Evolutionary conservation across 2,329 filamentous ascomycete genomes (phyloP), one percentile per base, ranked within the genome.

Genomic region (Stagonosporopsis tanaceti): DNA sequence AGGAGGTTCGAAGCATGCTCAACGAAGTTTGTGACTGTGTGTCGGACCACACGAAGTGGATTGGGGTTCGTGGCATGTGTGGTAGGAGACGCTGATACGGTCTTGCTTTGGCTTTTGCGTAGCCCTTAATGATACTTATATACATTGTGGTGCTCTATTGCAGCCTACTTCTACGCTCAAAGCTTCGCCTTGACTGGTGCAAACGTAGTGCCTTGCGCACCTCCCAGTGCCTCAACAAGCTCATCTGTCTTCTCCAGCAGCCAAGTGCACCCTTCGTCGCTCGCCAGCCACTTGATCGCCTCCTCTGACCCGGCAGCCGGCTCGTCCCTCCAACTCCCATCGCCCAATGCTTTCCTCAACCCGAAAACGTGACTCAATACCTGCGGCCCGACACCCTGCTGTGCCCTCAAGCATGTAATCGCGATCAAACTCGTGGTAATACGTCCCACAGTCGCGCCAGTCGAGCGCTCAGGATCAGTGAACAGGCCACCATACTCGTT

Each of bases 281-380:
- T 82, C 1, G 86, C 86, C 66, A 89, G 73, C 87, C 87, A 90
- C 65, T 79, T 77, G 1, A 81, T 83, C 1, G 81, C 85, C 64
- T 89, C 84, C 55, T 84, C 77, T 25, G 82, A 78, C 7, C 71
- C 74, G 30, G 79, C 78, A 46, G 80, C 79, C 0, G 68, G 65
- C 53, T 83, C 82, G 47, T 77, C 73, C 35, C 77, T 82, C 74
- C 76, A 83, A 20, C 79, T 80, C 1, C 88, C 90, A 73, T 92
- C 88, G 62, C 90, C 86, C 48, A 89, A 82, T 0, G 87, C 90
- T 79, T 95, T 95, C 57, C 89, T 78, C 76, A 96, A 72, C 0
- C 92, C 92, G 78, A 93, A 94, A 0, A 95, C 82, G 76, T 96
- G 92, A 64, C 88, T 92, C 17, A 90, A 78, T 12, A 96, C 90